Percentiles rank a stretch among this genome's conserved stretches.
Conservation (phyloP, 2,329 filamentous ascomycete genomes). For the Blastomyces parvus region DNA sequence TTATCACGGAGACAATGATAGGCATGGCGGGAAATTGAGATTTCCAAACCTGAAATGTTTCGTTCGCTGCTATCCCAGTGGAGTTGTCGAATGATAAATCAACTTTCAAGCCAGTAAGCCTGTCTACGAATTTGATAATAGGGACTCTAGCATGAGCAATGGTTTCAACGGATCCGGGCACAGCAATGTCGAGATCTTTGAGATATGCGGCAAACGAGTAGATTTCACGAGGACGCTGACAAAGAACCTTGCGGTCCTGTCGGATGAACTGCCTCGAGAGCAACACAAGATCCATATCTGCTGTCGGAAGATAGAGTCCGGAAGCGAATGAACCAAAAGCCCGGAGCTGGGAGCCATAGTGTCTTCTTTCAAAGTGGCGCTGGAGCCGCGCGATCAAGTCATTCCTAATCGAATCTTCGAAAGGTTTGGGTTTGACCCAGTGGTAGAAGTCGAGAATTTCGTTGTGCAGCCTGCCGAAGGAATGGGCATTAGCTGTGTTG, state of each 20-base stretch:
- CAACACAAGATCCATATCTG: conserved; percentile 89
- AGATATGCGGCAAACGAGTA: conserved; percentile 56
- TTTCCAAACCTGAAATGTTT: conserved; percentile 76
- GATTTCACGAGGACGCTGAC: conserved; percentile 47
- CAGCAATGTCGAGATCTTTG: conserved; percentile 46
- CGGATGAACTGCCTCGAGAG: conserved; percentile 54
- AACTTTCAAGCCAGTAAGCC: conserved; percentile 66
- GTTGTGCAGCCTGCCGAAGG: conserved; percentile 61
- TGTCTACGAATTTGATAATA: conserved; percentile 82
- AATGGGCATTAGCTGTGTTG: conserved; percentile 4
- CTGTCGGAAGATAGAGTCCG: conserved; percentile 64
- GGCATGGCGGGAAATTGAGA: conserved; percentile 72
- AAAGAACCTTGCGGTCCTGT: conserved; percentile 40
- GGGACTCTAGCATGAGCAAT: conserved; percentile 75
- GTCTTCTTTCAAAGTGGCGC: conserved; percentile 47
- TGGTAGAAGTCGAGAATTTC: conserved; percentile 86
- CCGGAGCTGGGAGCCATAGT: conserved; percentile 53
- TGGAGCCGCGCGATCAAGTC: conserved; percentile 63
- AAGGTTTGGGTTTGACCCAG: conserved; percentile 65
- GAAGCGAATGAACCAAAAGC: conserved; percentile 93
- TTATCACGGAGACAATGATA: conserved; percentile 74
- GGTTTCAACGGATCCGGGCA: conserved; percentile 51
- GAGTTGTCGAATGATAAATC: conserved; percentile 93
- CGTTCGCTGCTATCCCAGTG: conserved; percentile 67
- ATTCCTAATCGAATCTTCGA: conserved; percentile 65